Percentiles rank a stretch among this genome's conserved stretches.
phyloP scores from a whole-genome alignment of 164 flowering plant species.

The Amborella trichopoda region DNA sequence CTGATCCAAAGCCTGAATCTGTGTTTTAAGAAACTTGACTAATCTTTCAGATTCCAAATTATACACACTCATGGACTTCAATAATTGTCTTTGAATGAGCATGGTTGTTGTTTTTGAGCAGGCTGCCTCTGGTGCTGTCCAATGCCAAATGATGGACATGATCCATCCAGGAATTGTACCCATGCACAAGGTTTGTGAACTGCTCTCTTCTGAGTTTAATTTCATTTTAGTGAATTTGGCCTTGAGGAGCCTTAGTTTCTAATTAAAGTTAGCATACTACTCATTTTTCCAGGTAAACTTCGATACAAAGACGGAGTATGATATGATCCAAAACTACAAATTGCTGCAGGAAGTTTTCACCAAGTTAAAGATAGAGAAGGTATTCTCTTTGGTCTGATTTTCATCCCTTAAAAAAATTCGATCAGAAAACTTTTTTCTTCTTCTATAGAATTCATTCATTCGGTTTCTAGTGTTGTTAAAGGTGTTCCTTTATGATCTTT shows the following conservation, averaged over 20 bases:
- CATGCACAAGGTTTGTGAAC: slow-evolving; percentile 68
- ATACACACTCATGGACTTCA: no score
- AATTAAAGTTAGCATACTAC: not conserved
- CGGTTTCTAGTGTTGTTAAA: no score
- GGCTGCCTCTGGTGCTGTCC: slow-evolving; percentile 96
- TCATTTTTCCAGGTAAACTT: slow-evolving; percentile 53
- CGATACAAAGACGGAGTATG: slow-evolving; percentile 84
- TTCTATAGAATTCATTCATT: no score
- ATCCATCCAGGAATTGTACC: slow-evolving; percentile 82
- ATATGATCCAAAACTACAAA: slow-evolving; percentile 92
- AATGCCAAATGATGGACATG: slow-evolving; percentile 93
- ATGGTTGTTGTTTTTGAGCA: no score
- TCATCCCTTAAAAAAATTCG: no score
- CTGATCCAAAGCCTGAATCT: no score
- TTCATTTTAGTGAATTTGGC: not conserved
- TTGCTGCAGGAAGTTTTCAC: slow-evolving; percentile 80
- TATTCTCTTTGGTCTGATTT: slow-evolving; percentile 17
- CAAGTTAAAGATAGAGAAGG: slow-evolving; percentile 80
- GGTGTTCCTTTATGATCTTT: no score
- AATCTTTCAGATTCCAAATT: no score
- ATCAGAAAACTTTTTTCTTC: no score
- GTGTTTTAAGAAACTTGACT: no score
- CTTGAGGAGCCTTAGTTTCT: not conserved
- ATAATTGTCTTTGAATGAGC: no score
- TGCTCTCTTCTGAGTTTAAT: not conserved